Percentiles rank a stretch among this genome's conserved stretches.
These are phyloP conservation scores for Metschnikowia cerradonensis DNA, from an alignment of 805 yeast genomes.

Conservation along the genomic window DNA sequence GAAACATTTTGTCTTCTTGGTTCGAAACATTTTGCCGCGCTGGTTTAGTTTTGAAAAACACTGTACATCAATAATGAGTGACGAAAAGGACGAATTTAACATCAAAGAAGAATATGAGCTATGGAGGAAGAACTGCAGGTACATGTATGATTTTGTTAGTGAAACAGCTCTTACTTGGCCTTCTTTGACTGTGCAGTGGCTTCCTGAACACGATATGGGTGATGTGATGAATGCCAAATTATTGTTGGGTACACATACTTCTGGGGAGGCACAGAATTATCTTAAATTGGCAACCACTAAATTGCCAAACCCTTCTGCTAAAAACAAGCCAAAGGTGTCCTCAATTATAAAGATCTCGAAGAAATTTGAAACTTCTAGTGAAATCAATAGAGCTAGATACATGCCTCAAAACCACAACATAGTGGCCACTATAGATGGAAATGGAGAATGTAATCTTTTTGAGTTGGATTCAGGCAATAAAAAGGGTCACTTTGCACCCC, in stretches of 20 bases:
- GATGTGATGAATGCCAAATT: constrained; percentile 45
- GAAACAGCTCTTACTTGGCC: constrained; percentile 85
- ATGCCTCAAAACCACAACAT: constrained; percentile 56
- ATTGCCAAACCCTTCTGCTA: constrained; percentile 36
- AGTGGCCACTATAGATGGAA: constrained; percentile 66
- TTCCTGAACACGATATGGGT: constrained; percentile 41
- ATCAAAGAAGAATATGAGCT: constrained; percentile 66
- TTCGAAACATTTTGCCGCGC: no score
- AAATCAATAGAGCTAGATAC: constrained; percentile 68
- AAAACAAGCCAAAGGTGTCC: constrained; percentile 27
- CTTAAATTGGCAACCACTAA: constrained; percentile 62
- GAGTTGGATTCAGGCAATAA: constrained; percentile 31
- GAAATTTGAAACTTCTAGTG: constrained; percentile 59
- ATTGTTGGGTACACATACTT: constrained; percentile 69
- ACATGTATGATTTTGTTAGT: constrained; percentile 77
- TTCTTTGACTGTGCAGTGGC: constrained; percentile 73
- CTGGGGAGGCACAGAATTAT: constrained; percentile 63
- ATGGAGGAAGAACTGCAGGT: constrained; percentile 78
- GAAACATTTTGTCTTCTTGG: no score
- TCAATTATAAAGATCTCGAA: constrained; percentile 59
- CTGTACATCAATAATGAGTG: constrained; percentile 7
- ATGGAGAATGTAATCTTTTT: constrained; percentile 58
- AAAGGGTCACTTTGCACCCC: constrained; percentile 42
- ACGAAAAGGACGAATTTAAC: constrained; percentile 18
- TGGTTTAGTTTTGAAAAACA: no score